Evolutionary conservation across 495 filamentous ascomycete species (phyloP).

Genomic region (Penicillium cinerascens): DNA sequence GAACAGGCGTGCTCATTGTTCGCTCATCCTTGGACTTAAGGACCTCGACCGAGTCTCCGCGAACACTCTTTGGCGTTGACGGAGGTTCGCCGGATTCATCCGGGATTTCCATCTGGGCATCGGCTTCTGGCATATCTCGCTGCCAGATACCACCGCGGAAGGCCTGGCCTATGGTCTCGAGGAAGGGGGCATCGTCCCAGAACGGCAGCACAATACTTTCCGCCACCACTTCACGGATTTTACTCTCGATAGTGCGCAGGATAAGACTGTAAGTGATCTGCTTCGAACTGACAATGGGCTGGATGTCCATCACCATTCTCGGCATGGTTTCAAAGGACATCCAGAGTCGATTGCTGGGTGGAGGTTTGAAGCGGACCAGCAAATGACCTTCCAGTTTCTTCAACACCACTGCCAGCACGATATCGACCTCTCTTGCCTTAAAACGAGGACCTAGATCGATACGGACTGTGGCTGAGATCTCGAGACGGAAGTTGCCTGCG

Average conservation of each 20-base stretch:
- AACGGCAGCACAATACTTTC: constrained; percentile 92
- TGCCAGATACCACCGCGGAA: constrained; percentile 91
- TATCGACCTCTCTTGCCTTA: constrained; percentile 83
- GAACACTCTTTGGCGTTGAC: constrained; percentile 33
- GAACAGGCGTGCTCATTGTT: constrained; percentile 55
- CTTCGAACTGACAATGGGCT: constrained; percentile 90
- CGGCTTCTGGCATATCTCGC: constrained; percentile 50
- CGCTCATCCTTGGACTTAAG: constrained; percentile 51
- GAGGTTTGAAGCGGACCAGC: constrained; percentile 84
- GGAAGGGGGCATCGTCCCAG: constrained; percentile 93
- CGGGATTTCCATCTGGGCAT: constrained; percentile 49
- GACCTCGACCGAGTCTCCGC: constrained; percentile 29
- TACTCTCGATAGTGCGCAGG: constrained; percentile 85
- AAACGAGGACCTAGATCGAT: constrained; percentile 87
- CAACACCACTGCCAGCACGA: constrained; percentile 81
- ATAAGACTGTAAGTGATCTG: constrained; percentile 94
- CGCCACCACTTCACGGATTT: constrained; percentile 87
- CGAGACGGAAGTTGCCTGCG: constrained; percentile 80
- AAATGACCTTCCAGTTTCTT: constrained; percentile 83
- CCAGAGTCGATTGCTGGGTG: constrained; percentile 93
- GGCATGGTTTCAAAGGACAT: constrained; percentile 89
- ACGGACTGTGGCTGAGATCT: constrained; percentile 83
- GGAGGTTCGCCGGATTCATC: constrained; percentile 55
- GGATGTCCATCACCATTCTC: constrained; percentile 85
- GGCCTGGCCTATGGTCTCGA: constrained; percentile 66